A percentile compares a stretch with the other conserved stretches of the same genome.
Conservation (phyloP, 129 eudicot genomes). For the Sambucus nigra region DNA sequence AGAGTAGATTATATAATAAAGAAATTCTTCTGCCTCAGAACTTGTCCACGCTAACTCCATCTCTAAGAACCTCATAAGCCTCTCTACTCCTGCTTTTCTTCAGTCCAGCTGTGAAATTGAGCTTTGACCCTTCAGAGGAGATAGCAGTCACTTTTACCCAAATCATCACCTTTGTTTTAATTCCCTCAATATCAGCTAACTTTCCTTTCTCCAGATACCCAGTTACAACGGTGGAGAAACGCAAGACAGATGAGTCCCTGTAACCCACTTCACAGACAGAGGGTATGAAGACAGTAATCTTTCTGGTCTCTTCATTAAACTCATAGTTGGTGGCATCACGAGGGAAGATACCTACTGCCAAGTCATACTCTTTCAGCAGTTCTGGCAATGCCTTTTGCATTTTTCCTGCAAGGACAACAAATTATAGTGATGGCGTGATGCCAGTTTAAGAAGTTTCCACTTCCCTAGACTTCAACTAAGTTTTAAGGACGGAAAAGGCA, state of each 20-base stretch:
- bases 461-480: no score
- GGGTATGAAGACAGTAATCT: conserved; percentile 28
- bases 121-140: conserved; percentile 28
- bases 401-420: conserved; percentile 13
- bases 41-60: conserved; percentile 35
- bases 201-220: conserved; percentile 44
- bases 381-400: conserved; percentile 38
- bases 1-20: neutral
- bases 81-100: conserved; percentile 32
- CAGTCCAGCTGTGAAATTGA: conserved; percentile 39
- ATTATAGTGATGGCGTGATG: neutral
- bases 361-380: conserved; percentile 33
- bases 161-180: conserved; percentile 40
- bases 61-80: conserved; percentile 35
- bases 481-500: neutral
- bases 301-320: conserved; percentile 33
- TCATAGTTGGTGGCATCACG: conserved; percentile 33
- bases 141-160: conserved; percentile 43
- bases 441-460: neutral
- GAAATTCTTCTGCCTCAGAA: conserved; percentile 20
- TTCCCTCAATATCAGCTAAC: conserved; percentile 39
- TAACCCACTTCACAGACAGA: conserved; percentile 36
- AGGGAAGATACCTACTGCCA: conserved; percentile 38
- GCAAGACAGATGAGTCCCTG: conserved; percentile 36
- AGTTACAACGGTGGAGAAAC: conserved; percentile 31